phyloP scores from a whole-genome alignment of 2,329 filamentous ascomycete genomes.

The Penicillium thymicola region DNA sequence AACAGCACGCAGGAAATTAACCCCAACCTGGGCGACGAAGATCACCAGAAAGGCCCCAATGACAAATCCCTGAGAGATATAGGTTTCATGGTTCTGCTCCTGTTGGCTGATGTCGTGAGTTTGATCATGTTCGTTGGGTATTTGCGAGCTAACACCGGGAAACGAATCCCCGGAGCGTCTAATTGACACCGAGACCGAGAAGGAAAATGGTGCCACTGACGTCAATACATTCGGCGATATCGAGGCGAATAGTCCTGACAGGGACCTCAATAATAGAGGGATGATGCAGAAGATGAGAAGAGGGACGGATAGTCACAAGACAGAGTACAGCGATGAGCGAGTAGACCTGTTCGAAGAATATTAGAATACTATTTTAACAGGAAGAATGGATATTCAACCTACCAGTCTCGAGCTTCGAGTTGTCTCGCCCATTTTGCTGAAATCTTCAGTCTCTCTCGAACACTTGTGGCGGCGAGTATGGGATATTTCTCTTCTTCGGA shows the following conservation, averaged over 20 bases:
- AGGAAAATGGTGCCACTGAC: slow-evolving; percentile 34
- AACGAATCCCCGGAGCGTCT: slow-evolving; percentile 18
- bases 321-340: slow-evolving; percentile 34
- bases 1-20: slow-evolving; percentile 29
- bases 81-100: slow-evolving; percentile 17
- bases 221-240: slow-evolving; percentile 29
- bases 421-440: slow-evolving; percentile 74
- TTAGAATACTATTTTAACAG: slow-evolving; percentile 10
- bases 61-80: slow-evolving; percentile 34
- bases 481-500: slow-evolving; percentile 75
- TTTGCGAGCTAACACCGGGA: slow-evolving; percentile 1
- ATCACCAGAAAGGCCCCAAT: slow-evolving; percentile 32
- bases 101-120: not conserved
- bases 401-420: slow-evolving; percentile 70
- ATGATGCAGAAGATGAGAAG: slow-evolving; percentile 34
- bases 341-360: slow-evolving; percentile 25
- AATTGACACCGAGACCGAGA: slow-evolving; percentile 38
- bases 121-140: slow-evolving; percentile 2
- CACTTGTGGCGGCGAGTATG: slow-evolving; percentile 68
- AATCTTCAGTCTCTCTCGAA: slow-evolving; percentile 78
- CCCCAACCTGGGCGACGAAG: slow-evolving; percentile 30
- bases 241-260: slow-evolving; percentile 20
- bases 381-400: slow-evolving; percentile 38
- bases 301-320: slow-evolving; percentile 46
- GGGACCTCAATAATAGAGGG: slow-evolving; percentile 26